Evolutionary conservation across 495 filamentous ascomycete species (phyloP).

Genomic region (Neurospora intermedia): DNA sequence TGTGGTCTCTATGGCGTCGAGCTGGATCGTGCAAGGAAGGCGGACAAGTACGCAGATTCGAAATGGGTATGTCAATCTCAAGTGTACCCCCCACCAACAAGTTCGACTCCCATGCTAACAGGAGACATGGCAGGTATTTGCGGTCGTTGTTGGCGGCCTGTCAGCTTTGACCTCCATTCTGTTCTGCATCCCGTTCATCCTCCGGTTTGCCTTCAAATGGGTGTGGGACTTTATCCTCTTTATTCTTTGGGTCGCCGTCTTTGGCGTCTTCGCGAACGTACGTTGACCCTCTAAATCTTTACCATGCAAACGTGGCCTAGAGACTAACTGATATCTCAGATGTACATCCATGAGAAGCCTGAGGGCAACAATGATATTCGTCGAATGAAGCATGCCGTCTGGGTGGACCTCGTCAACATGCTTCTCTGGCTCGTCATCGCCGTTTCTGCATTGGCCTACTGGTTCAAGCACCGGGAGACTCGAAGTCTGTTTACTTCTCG

Average conservation of each 20-base stretch:
- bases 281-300: background rate
- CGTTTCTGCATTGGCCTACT: conserved; percentile 31
- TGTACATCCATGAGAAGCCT: conserved; percentile 61
- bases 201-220: conserved; percentile 43
- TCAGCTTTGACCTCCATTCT: conserved; percentile 49
- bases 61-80: conserved; percentile 49
- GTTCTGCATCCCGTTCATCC: conserved; percentile 51
- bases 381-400: conserved; percentile 79
- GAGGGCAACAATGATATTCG: conserved; percentile 47
- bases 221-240: conserved; percentile 62
- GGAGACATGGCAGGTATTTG: conserved; percentile 45
- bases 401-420: conserved; percentile 67
- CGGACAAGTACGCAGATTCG: conserved; percentile 39
- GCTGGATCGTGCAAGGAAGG: conserved; percentile 46
- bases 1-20: conserved; percentile 71
- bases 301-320: background rate
- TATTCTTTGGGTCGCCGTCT: conserved; percentile 67
- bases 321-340: conserved; percentile 19
- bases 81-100: no score
- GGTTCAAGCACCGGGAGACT: conserved; percentile 30
- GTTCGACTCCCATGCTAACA: background rate
- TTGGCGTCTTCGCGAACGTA: conserved; percentile 64
- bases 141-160: conserved; percentile 52
- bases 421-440: conserved; percentile 58
- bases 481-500: conserved; percentile 39